Base-by-base conservation (phyloP, 2,329 filamentous ascomycete species). In the Botrytis pseudocinerea region DNA sequence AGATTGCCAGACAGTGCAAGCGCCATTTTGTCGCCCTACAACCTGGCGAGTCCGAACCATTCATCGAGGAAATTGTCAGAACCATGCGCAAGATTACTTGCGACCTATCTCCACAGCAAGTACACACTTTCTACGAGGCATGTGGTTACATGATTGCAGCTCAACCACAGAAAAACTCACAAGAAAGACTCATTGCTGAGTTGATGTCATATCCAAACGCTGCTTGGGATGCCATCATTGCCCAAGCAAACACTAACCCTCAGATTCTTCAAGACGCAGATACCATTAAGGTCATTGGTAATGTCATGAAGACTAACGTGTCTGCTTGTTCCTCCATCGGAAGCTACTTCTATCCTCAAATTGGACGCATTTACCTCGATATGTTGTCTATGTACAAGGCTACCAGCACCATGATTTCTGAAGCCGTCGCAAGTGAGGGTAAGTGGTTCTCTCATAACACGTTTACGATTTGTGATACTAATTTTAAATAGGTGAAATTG, bases 261-360 rank as follows among this genome's bases (percentile, higher is more conserved):
- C 88, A 90, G 35, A 94, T 96, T 77, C 87, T 99, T 20, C 94
- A 98, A 82, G 94, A 98, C 80, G 87, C 91, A 18, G 95, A 99
- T 78, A 97, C 95, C 0, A 98, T 99, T 85, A 99, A 99, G 86
- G 91, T 99, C 77, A 95, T 99, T 76, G 96, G 96, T 77, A 99
- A 99, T 84, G 98, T 99, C 81, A 99, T 99, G 96, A 99, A 99
- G 88, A 99, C 96, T 0, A 99, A 99, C 79, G 96, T 99, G 7
- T 95, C 97, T n/a, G 96, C 96, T 51, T 99, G 96, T 83, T 93
- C 93, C 51, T 98, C 96, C 0, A 96, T 99, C 73, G 96, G 97
- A 48, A 91, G 93, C 70, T 99, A 98, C 84, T 99, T 99, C 83
- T 98, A 97, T 80, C 95, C 96, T 20, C 96, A 99, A 82, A 97